Percentiles rank a stretch among this genome's conserved stretches.
Evolutionary conservation across 345 rosid species (phyloP).

Genomic region (Iberis pinnata): DNA sequence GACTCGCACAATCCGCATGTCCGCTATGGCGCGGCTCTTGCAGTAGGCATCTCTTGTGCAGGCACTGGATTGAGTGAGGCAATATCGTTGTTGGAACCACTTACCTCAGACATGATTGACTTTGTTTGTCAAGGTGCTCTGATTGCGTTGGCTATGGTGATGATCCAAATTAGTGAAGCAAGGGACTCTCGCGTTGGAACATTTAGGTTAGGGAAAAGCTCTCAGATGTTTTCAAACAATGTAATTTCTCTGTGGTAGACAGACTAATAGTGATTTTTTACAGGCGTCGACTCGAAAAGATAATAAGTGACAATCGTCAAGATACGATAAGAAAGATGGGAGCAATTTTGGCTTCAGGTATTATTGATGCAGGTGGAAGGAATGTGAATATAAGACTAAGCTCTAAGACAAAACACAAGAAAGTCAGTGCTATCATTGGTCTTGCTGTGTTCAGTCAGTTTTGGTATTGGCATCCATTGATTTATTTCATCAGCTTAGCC

Average conservation of each 20-base stretch:
- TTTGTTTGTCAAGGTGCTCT: constrained; percentile 99
- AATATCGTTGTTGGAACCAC: constrained; percentile 93
- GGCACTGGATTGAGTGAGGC: constrained; percentile 99
- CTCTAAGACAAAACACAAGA: constrained; percentile 94
- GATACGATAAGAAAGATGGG: constrained; percentile 99
- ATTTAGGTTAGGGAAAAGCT: constrained; percentile 88
- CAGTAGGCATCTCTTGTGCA: constrained; percentile 98
- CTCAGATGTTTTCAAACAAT: too few species aligned
- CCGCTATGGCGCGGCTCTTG: constrained; percentile 98
- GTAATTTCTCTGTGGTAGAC: constrained; percentile 4
- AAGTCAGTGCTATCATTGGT: constrained; percentile 91
- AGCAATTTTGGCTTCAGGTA: constrained; percentile 93
- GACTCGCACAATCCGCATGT: constrained; percentile 99
- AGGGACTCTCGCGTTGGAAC: constrained; percentile 95
- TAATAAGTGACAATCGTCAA: constrained; percentile 90
- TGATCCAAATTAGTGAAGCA: constrained; percentile 94
- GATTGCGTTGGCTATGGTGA: constrained; percentile 99
- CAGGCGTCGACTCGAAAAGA: constrained; percentile 93
- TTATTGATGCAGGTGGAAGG: constrained; percentile 99
- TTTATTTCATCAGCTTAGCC: constrained; percentile 79
- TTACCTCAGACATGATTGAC: constrained; percentile 94
- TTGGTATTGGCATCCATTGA: constrained; percentile 99
- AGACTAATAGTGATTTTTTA: background rate
- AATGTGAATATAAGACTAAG: constrained; percentile 89
- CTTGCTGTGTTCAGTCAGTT: constrained; percentile 98